Base-by-base conservation (phyloP, 2,329 filamentous ascomycete genomes). In the Seiridium cupressi region DNA sequence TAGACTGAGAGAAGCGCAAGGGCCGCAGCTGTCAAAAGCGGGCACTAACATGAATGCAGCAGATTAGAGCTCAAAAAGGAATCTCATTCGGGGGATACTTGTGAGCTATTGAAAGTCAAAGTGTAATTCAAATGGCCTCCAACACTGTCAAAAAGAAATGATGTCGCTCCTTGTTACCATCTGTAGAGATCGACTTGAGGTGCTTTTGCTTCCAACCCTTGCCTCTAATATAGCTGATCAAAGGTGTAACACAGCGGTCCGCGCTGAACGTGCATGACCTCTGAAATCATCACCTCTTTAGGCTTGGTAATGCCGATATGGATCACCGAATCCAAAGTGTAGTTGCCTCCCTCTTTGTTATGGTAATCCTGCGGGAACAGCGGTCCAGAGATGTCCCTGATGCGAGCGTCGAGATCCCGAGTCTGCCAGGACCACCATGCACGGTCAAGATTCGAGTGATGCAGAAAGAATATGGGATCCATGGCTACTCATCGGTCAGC, bases 361-460 rank as follows among this genome's bases (percentile, higher is more conserved):
- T 31, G 13, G 18, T 60, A 60, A 47, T 60, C 58, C 35, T 55
- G 47, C 9, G 48, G 11, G 34, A 60, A 48, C 3, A 60, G 47
- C 1, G 58, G 58, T 3, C 58, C 58, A 31, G 58, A 60, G 13
- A 60, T 48, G 38, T 60, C 58, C 42, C 32, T 44, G 5, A 57
- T 10, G 40, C 40, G 58, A 26, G 38, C 58, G 3, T 48, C 38
- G 9, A 49, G 44, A 34, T 60, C 58, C 8, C 58, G 46, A 11
- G 38, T 47, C 32, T 60, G 53, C 58, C 58, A 60, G 2, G 58
- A 60, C 58, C 58, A 60, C 59, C 59, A 60, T 26, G 47, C 54
- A 18, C 59, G 47, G 44, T 60, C 59, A 8, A 60, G 8, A n/a
- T 57, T 57, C 3, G 42, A 35, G 34, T 60, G 59, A 31, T 60